These are phyloP conservation scores for Trichoderma aggressivum DNA, from an alignment of 2,329 filamentous ascomycete genomes.

Conservation along the genomic window DNA sequence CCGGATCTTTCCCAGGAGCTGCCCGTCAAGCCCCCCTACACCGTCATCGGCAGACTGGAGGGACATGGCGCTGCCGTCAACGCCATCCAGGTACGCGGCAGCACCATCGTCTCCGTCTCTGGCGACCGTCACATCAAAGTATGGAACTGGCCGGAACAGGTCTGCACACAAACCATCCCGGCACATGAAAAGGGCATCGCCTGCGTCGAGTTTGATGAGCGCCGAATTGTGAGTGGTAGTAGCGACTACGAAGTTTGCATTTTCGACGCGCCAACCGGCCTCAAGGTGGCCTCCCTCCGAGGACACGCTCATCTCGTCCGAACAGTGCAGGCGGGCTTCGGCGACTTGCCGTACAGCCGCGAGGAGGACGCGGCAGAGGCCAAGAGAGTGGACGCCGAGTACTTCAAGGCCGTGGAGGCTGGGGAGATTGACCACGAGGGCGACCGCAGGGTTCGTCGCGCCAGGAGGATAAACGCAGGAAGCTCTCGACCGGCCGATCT, in stretches of 20 bases:
- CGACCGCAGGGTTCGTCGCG: slow-evolving; percentile 33
- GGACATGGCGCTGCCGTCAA: slow-evolving; percentile 93
- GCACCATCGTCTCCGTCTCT: slow-evolving; percentile 89
- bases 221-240: slow-evolving; percentile 90
- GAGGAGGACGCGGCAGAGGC: slow-evolving; percentile 73
- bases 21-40: slow-evolving; percentile 61
- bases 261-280: slow-evolving; percentile 79
- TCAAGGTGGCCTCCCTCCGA: slow-evolving; percentile 83
- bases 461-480: slow-evolving; percentile 61
- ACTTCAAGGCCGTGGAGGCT: slow-evolving; percentile 58
- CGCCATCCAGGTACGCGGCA: slow-evolving; percentile 82
- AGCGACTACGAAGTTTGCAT: slow-evolving; percentile 96
- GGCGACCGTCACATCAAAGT: slow-evolving; percentile 92
- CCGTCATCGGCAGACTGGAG: slow-evolving; percentile 72
- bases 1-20: slow-evolving; percentile 45
- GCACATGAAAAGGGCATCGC: slow-evolving; percentile 95
- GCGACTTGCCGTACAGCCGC: slow-evolving; percentile 76
- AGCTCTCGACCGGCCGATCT: slow-evolving; percentile 73
- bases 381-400: slow-evolving; percentile 67
- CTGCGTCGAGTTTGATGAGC: slow-evolving; percentile 93
- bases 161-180: slow-evolving; percentile 71
- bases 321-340: slow-evolving; percentile 93
- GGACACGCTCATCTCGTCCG: slow-evolving; percentile 83
- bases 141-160: slow-evolving; percentile 83
- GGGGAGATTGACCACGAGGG: slow-evolving; percentile 43